Conservation (phyloP, 1,284 basidiomycete genomes). For the Ceratobasidium sp. region DNA sequence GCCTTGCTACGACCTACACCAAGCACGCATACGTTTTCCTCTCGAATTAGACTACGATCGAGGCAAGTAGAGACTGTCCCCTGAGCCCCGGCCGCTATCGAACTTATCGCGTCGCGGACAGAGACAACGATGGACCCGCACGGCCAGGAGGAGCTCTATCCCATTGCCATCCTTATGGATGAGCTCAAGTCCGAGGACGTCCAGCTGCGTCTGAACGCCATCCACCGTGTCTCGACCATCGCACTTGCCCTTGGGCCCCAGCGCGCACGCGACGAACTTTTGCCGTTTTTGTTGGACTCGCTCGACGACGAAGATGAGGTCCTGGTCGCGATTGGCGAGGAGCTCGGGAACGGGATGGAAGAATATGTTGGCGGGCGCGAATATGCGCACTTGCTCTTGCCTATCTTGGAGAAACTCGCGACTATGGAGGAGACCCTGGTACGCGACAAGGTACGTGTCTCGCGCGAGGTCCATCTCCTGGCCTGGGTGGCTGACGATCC, state of each 20-base stretch:
- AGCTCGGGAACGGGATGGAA: constrained; percentile 90
- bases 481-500: neutral
- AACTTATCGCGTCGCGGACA: constrained; percentile 19
- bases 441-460: constrained; percentile 85
- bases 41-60: constrained; percentile 30
- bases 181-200: constrained; percentile 97
- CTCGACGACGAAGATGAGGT: constrained; percentile 99
- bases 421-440: constrained; percentile 99
- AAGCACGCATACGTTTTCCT: constrained; percentile 25
- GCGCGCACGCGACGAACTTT: constrained; percentile 94
- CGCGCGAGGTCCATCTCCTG: neutral
- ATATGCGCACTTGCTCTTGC: constrained; percentile 88
- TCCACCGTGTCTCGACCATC: constrained; percentile 98
- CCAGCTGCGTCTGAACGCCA: constrained; percentile 90
- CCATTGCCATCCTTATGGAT: constrained; percentile 80
- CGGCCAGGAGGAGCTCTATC: constrained; percentile 48
- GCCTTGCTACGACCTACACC: constrained; percentile 25
- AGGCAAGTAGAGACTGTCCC: constrained; percentile 19
- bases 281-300: constrained; percentile 97
- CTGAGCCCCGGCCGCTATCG: neutral
- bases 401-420: constrained; percentile 94
- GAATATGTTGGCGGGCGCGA: constrained; percentile 95
- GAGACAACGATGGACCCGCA: constrained; percentile 39
- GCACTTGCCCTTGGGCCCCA: constrained; percentile 96
- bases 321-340: constrained; percentile 94